A percentile compares a stretch with the other conserved stretches of the same genome.
Conservation (phyloP, 257 asterid genomes). For the Craterostigma plantagineum region DNA sequence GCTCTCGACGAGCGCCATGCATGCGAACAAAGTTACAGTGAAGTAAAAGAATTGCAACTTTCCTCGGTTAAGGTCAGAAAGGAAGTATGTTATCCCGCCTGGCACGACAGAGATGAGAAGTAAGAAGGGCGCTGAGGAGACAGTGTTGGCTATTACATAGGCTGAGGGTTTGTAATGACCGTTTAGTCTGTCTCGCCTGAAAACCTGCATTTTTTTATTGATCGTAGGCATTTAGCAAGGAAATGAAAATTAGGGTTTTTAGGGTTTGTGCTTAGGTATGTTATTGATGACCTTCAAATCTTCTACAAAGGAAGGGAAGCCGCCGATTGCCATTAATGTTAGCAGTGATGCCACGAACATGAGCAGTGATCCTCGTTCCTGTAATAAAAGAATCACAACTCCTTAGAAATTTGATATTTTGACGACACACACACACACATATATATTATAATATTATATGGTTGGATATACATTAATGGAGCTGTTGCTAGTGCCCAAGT, state of each 20-base stretch:
- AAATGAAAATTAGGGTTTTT: neutral
- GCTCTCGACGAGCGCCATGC: conserved; percentile 47
- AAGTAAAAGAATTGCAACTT: conserved; percentile 28
- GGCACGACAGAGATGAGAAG: conserved; percentile 24
- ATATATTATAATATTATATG: neutral
- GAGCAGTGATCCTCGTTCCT: conserved; percentile 43
- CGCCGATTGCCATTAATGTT: conserved; percentile 54
- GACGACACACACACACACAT: no score
- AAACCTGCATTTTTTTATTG: conserved; percentile 16
- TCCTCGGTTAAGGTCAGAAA: conserved; percentile 29
- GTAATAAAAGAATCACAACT: conserved; percentile 11
- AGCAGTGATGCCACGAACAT: conserved; percentile 36
- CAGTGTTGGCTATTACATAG: conserved; percentile 33
- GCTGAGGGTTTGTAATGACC: conserved; percentile 27
- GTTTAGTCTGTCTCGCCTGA: conserved; percentile 35
- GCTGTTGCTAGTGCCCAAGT: conserved; percentile 26
- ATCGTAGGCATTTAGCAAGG: neutral
- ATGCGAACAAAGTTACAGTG: conserved; percentile 15
- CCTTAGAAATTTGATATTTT: neutral
- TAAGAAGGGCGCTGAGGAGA: conserved; percentile 41
- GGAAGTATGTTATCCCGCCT: conserved; percentile 36
- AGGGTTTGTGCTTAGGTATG: neutral
- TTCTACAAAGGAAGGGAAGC: conserved; percentile 54
- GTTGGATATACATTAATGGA: conserved; percentile 27
- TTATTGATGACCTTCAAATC: conserved; percentile 51